Conservation (phyloP, 2,329 filamentous ascomycete genomes). For the Botrytis fabae region DNA sequence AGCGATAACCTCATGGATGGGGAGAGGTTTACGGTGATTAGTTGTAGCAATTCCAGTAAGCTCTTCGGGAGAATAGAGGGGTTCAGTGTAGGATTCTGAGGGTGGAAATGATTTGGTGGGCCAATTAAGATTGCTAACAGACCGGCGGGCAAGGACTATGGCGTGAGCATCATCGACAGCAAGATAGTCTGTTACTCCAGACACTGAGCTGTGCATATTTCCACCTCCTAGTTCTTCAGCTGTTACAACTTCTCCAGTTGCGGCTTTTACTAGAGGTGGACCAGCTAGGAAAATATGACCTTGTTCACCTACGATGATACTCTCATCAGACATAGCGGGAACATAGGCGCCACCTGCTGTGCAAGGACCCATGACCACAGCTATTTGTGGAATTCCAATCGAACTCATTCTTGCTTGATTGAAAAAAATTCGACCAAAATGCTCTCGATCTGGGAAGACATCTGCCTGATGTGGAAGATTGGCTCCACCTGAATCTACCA, state of each 20-base stretch:
- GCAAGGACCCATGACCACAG: constrained; percentile 96
- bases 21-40: constrained; percentile 82
- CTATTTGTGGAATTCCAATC: constrained; percentile 85
- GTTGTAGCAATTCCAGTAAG: constrained; percentile 86
- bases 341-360: constrained; percentile 96
- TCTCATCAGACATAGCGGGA: constrained; percentile 95
- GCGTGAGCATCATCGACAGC: constrained; percentile 94
- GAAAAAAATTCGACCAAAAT: constrained; percentile 95
- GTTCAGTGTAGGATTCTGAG: constrained; percentile 63
- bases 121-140: constrained; percentile 88
- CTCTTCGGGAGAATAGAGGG: constrained; percentile 76
- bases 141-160: constrained; percentile 78
- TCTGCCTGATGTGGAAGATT: constrained; percentile 94
- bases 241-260: constrained; percentile 87
- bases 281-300: constrained; percentile 98
- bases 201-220: constrained; percentile 83
- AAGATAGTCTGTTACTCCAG: constrained; percentile 92
- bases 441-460: constrained; percentile 91
- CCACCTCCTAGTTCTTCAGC: constrained; percentile 91
- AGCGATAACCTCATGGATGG: constrained; percentile 87
- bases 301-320: constrained; percentile 91
- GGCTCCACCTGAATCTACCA: constrained; percentile 93
- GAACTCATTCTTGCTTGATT: constrained; percentile 95
- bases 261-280: constrained; percentile 91
- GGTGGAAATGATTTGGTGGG: constrained; percentile 52